Evolutionary conservation across 2,329 filamentous ascomycete species (phyloP).

Genomic region (Celoporthe dispersa): DNA sequence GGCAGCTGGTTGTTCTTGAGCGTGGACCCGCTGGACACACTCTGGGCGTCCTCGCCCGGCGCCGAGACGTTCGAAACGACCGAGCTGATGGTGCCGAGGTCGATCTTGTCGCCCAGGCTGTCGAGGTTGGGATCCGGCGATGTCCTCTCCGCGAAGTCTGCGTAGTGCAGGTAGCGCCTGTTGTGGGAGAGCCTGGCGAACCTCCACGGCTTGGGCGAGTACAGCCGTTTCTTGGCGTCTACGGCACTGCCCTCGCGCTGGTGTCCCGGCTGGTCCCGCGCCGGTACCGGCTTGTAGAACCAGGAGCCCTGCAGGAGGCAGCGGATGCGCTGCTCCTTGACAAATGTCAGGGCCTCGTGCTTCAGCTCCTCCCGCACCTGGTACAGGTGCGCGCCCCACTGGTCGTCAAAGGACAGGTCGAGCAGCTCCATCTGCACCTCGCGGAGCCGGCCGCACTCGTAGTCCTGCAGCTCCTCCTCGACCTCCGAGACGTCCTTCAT

Average conservation of each 20-base stretch:
- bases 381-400: constrained; percentile 87
- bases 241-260: constrained; percentile 51
- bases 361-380: constrained; percentile 92
- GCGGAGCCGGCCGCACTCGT: constrained; percentile 77
- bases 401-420: constrained; percentile 89
- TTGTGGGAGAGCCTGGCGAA: constrained; percentile 92
- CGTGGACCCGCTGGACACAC: constrained; percentile 48
- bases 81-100: constrained; percentile 84
- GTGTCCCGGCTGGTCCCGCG: constrained; percentile 42
- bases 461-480: constrained; percentile 85
- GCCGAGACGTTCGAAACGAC: constrained; percentile 92
- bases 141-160: constrained; percentile 74
- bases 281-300: constrained; percentile 66
- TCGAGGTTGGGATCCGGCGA: constrained; percentile 73
- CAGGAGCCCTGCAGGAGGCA: constrained; percentile 88
- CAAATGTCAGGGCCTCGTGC: constrained; percentile 90
- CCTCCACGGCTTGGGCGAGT: constrained; percentile 68
- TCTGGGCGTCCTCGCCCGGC: constrained; percentile 55
- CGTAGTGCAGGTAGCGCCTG: constrained; percentile 85
- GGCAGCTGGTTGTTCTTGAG: constrained; percentile 41
- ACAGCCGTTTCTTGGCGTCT: constrained; percentile 43
- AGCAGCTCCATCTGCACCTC: constrained; percentile 93
- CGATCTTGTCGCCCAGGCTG: constrained; percentile 77
- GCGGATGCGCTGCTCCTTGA: constrained; percentile 93
- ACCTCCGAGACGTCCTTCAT: constrained; percentile 85